phyloP scores from a whole-genome alignment of 371 early-diverging fungal species.

The Lichtheimia ramosa region DNA sequence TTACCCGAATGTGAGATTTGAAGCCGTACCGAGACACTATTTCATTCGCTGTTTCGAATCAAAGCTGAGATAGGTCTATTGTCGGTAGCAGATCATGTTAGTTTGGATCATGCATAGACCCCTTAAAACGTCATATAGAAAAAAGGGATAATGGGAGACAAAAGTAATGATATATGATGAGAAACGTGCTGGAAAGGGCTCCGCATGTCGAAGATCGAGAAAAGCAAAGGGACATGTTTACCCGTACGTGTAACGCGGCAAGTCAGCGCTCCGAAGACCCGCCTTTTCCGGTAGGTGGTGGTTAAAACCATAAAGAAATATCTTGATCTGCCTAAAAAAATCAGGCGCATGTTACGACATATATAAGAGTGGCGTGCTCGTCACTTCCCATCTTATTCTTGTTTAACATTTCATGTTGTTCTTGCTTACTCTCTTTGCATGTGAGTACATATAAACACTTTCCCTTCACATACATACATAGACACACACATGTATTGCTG shows the following conservation, averaged over 20 bases:
- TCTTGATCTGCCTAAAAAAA: slow-evolving; percentile 15
- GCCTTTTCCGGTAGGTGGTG: slow-evolving; percentile 15
- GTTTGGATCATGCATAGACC: no score
- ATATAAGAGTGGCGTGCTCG: slow-evolving; percentile 11
- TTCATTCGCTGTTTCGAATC: no score
- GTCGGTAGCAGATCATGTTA: no score
- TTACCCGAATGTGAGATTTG: slow-evolving; percentile 3
- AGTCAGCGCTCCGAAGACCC: slow-evolving; percentile 15
- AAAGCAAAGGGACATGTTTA: slow-evolving; percentile 18
- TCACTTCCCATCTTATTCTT: slow-evolving; percentile 6
- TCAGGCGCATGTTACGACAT: slow-evolving; percentile 11
- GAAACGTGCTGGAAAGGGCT: slow-evolving; percentile 1
- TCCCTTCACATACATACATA: not conserved
- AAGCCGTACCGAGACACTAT: no score
- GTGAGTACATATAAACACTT: slow-evolving; percentile 2
- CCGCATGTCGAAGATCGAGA: slow-evolving; percentile 14
- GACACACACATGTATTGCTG: not conserved
- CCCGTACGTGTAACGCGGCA: slow-evolving; percentile 19
- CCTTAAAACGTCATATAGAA: no score
- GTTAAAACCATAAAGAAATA: slow-evolving; percentile 6
- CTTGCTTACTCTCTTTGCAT: not conserved
- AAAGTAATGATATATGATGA: not conserved
- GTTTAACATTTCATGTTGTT: slow-evolving; percentile 7
- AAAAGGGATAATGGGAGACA: not conserved
- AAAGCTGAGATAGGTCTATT: no score